Percentiles rank a stretch among this genome's conserved stretches.
These are phyloP conservation scores for Capsicum chinense DNA, from an alignment of 257 asterid species.

Conservation along the genomic window DNA sequence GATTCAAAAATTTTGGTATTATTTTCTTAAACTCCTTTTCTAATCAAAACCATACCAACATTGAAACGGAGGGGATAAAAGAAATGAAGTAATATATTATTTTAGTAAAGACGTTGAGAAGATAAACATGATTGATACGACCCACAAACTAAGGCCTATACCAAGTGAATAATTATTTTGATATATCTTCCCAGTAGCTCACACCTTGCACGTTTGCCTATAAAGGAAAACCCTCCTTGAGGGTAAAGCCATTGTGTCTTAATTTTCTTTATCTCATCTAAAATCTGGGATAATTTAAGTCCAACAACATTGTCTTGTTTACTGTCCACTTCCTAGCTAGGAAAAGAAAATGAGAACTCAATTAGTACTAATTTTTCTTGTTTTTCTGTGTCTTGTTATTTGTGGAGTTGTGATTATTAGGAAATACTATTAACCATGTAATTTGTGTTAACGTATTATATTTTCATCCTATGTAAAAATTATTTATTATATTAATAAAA, in stretches of 20 bases:
- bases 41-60: too few relatives aligned
- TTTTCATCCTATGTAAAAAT: too few relatives aligned
- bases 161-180: not conserved
- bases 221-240: not conserved
- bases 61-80: too few relatives aligned
- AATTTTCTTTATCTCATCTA: not conserved
- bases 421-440: too few relatives aligned
- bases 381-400: not conserved
- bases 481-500: too few relatives aligned
- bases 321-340: not conserved
- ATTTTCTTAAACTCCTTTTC: too few relatives aligned
- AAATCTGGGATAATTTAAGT: not conserved
- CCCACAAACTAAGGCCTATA: slow-evolving; percentile 17
- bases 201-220: slow-evolving; percentile 8
- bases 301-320: not conserved
- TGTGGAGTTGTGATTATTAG: not conserved
- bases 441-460: too few relatives aligned
- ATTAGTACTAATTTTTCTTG: not conserved
- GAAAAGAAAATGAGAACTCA: not conserved
- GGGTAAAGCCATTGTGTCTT: not conserved
- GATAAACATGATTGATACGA: not conserved
- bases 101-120: not conserved
- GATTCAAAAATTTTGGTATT: too few relatives aligned
- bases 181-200: not conserved
- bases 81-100: not conserved